Conservation (phyloP, 2,329 filamentous ascomycete species). For the Colletotrichum siamense region DNA sequence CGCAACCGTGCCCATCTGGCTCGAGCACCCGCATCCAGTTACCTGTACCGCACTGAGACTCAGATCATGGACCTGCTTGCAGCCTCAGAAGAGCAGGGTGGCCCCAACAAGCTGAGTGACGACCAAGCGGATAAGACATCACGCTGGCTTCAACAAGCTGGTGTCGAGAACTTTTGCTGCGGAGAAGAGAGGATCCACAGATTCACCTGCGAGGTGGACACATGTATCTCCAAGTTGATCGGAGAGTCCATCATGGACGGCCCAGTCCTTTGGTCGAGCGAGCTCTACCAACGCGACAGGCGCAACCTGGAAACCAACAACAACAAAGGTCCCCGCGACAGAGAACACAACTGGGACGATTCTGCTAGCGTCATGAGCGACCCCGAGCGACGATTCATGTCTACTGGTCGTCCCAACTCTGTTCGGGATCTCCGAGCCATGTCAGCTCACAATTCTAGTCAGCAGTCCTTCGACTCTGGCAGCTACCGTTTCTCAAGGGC, state of each 20-base stretch:
- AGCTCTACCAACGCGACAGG: constrained; percentile 83
- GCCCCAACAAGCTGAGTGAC: constrained; percentile 94
- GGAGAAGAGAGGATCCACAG: constrained; percentile 95
- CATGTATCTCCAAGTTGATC: constrained; percentile 83
- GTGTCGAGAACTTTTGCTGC: constrained; percentile 90
- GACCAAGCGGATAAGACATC: constrained; percentile 87
- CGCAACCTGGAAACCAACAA: constrained; percentile 57
- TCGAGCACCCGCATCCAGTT: constrained; percentile 57
- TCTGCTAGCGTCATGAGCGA: constrained; percentile 60
- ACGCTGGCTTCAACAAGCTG: constrained; percentile 81
- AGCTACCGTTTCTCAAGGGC: constrained; percentile 66
- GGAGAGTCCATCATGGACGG: constrained; percentile 84
- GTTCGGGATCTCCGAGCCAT: constrained; percentile 63
- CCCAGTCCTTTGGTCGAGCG: constrained; percentile 90
- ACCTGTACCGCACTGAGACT: constrained; percentile 81
- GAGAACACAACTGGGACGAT: constrained; percentile 58
- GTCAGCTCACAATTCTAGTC: constrained; percentile 67
- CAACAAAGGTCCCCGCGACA: constrained; percentile 44
- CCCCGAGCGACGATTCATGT: constrained; percentile 53
- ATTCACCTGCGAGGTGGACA: constrained; percentile 89
- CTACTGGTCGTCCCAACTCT: constrained; percentile 52
- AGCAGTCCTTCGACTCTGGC: constrained; percentile 73
- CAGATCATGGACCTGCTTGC: constrained; percentile 89
- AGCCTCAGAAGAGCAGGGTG: constrained; percentile 81
- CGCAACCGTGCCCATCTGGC: constrained; percentile 53